Conservation (phyloP, 805 yeast genomes). For the Zygosaccharomyces pseudorouxii region DNA sequence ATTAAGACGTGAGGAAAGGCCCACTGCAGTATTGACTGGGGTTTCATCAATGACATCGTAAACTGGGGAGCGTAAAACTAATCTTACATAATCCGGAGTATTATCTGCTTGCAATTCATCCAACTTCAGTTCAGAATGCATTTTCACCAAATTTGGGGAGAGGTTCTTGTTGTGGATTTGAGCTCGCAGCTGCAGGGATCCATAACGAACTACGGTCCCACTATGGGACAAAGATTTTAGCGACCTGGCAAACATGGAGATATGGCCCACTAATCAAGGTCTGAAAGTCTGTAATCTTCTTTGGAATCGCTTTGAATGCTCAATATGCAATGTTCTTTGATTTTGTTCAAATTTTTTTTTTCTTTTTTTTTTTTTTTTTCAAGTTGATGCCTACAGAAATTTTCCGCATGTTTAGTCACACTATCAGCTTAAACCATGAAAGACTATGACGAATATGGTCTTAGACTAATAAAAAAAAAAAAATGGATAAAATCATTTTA, state of each 20-base stretch:
- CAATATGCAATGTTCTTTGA: not conserved
- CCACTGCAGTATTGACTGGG: slow-evolving; percentile 72
- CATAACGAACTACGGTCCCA: slow-evolving; percentile 2
- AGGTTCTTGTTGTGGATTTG: slow-evolving; percentile 18
- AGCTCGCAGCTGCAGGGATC: slow-evolving; percentile 14
- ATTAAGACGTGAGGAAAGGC: slow-evolving; percentile 68
- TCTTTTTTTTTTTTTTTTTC: too few species aligned
- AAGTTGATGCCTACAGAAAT: too few species aligned
- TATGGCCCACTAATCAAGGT: not conserved
- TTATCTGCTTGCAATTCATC: slow-evolving; percentile 57
- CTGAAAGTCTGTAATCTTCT: not conserved
- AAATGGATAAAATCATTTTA: too few species aligned
- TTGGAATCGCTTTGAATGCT: too few species aligned
- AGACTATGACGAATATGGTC: too few species aligned
- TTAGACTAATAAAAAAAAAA: too few species aligned
- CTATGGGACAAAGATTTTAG: not conserved
- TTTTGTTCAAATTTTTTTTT: not conserved
- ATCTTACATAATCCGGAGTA: slow-evolving; percentile 87
- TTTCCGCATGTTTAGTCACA: too few species aligned
- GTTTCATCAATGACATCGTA: slow-evolving; percentile 93
- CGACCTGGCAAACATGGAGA: slow-evolving; percentile 1
- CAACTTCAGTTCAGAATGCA: slow-evolving; percentile 31
- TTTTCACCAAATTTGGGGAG: slow-evolving; percentile 22
- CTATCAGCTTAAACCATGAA: too few species aligned
- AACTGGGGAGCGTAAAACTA: slow-evolving; percentile 86